A percentile compares a stretch with the other conserved stretches of the same genome.
Conservation (phyloP, 2,329 filamentous ascomycete species). For the Cercospora berteroae region DNA sequence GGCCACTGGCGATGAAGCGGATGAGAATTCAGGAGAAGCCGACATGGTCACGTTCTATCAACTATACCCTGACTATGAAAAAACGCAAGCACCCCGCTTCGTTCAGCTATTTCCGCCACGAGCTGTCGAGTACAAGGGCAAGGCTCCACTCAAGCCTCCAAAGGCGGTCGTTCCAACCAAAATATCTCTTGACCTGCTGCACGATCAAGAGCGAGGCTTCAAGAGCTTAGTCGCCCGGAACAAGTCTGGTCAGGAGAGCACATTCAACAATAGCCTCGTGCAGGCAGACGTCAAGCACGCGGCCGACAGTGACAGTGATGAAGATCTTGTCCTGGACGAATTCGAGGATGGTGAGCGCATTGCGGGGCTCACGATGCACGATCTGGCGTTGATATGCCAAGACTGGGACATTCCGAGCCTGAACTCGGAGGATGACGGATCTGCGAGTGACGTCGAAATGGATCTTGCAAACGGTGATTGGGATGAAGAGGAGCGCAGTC, state of each 20-base stretch:
- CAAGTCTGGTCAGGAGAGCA: constrained; percentile 45
- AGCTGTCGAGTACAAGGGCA: constrained; percentile 72
- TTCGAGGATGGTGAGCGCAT: constrained; percentile 63
- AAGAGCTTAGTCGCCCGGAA: constrained; percentile 60
- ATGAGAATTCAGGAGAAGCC: constrained; percentile 52
- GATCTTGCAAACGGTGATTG: constrained; percentile 32
- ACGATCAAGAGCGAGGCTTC: constrained; percentile 84
- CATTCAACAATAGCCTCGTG: constrained; percentile 42
- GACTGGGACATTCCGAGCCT: constrained; percentile 74
- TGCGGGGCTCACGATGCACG: constrained; percentile 72
- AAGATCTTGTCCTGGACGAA: constrained; percentile 52
- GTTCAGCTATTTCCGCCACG: constrained; percentile 80
- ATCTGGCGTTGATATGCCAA: constrained; percentile 80
- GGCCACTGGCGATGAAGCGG: constrained; percentile 29
- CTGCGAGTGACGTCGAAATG: constrained; percentile 21
- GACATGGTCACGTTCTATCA: constrained; percentile 73
- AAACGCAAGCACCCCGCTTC: constrained; percentile 72
- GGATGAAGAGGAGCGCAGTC: constrained; percentile 35
- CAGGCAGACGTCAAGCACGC: constrained; percentile 55
- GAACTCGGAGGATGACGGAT: constrained; percentile 38
- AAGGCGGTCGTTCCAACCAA: constrained; percentile 84
- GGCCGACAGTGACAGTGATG: constrained; percentile 50
- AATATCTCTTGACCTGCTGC: constrained; percentile 78
- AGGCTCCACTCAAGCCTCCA: constrained; percentile 73
- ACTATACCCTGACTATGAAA: constrained; percentile 77